Evolutionary conservation across 2,329 filamentous ascomycete genomes (phyloP).

Genomic region (Rhexocercosporidium sp.): DNA sequence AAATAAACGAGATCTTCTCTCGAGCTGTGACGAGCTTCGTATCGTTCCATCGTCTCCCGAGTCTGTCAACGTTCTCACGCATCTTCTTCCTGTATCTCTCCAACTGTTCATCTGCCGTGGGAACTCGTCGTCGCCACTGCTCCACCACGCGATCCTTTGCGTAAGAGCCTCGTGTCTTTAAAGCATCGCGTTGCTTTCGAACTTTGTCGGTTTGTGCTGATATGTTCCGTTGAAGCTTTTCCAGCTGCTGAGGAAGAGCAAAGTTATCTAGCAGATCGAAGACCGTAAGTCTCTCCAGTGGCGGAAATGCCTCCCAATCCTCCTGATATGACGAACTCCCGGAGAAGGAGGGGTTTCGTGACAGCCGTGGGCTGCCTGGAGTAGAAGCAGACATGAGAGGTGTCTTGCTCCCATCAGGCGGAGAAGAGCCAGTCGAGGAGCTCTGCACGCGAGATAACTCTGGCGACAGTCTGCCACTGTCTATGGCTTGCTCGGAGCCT

Average conservation of each 20-base stretch:
- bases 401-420: slow-evolving; percentile 54
- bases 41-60: slow-evolving; percentile 86
- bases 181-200: slow-evolving; percentile 77
- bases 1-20: slow-evolving; percentile 96
- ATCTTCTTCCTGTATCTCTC: slow-evolving; percentile 89
- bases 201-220: slow-evolving; percentile 86
- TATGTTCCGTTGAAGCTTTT: slow-evolving; percentile 85
- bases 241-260: slow-evolving; percentile 85
- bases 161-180: slow-evolving; percentile 75
- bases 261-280: slow-evolving; percentile 96
- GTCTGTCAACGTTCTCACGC: slow-evolving; percentile 85
- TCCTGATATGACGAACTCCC: slow-evolving; percentile 85
- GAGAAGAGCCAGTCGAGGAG: slow-evolving; percentile 54
- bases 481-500: slow-evolving; percentile 28
- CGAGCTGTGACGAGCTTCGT: slow-evolving; percentile 85
- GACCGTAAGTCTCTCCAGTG: slow-evolving; percentile 86
- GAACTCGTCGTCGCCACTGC: slow-evolving; percentile 86
- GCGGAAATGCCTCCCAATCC: slow-evolving; percentile 85
- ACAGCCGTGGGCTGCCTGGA: slow-evolving; percentile 63
- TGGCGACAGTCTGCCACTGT: slow-evolving; percentile 31
- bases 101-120: slow-evolving; percentile 88
- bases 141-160: slow-evolving; percentile 92
- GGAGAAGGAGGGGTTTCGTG: slow-evolving; percentile 82
- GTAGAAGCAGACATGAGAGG: slow-evolving; percentile 54
- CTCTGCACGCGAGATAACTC: slow-evolving; percentile 25